Percentiles rank a stretch among this genome's conserved stretches.
These are phyloP conservation scores for Cryoendolithus antarcticus DNA, from an alignment of 2,329 filamentous ascomycete genomes.

Conservation along the genomic window DNA sequence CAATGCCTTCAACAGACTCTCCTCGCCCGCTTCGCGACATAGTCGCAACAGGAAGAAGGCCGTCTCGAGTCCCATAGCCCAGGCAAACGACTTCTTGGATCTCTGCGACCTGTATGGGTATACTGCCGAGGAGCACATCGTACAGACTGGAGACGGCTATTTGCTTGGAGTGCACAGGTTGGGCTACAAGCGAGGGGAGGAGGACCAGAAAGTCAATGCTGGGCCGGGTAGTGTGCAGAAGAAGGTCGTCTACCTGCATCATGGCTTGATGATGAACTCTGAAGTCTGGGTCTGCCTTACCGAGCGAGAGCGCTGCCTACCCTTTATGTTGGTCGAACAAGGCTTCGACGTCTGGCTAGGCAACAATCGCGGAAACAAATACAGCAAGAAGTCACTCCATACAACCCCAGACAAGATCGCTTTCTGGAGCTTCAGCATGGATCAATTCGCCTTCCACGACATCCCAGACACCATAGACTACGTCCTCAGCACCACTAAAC, in stretches of 20 bases:
- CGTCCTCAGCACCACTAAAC: slow-evolving; percentile 69
- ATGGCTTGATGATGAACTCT: slow-evolving; percentile 95
- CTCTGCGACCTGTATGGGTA: slow-evolving; percentile 88
- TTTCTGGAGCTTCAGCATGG: slow-evolving; percentile 98
- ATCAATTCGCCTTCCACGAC: slow-evolving; percentile 95
- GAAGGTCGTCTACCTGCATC: slow-evolving; percentile 84
- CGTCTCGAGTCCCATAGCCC: slow-evolving; percentile 50
- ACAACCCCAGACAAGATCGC: slow-evolving; percentile 26
- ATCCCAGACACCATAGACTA: slow-evolving; percentile 92
- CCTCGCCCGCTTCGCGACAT: slow-evolving; percentile 55
- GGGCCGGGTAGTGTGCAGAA: slow-evolving; percentile 58
- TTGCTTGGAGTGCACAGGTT: slow-evolving; percentile 84
- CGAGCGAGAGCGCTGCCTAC: slow-evolving; percentile 70
- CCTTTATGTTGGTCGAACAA: slow-evolving; percentile 76
- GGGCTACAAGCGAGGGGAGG: slow-evolving; percentile 70
- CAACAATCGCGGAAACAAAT: slow-evolving; percentile 98
- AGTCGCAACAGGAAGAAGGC: slow-evolving; percentile 54
- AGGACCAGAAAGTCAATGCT: slow-evolving; percentile 63
- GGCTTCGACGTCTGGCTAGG: slow-evolving; percentile 97
- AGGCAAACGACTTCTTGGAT: slow-evolving; percentile 84
- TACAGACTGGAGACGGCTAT: slow-evolving; percentile 89
- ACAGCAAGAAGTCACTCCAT: slow-evolving; percentile 79
- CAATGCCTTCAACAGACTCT: slow-evolving; percentile 67
- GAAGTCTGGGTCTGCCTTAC: slow-evolving; percentile 96
- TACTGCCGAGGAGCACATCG: slow-evolving; percentile 88